Conservation (phyloP, 768 basidiomycete genomes). For the Naganishia friedmannii region DNA sequence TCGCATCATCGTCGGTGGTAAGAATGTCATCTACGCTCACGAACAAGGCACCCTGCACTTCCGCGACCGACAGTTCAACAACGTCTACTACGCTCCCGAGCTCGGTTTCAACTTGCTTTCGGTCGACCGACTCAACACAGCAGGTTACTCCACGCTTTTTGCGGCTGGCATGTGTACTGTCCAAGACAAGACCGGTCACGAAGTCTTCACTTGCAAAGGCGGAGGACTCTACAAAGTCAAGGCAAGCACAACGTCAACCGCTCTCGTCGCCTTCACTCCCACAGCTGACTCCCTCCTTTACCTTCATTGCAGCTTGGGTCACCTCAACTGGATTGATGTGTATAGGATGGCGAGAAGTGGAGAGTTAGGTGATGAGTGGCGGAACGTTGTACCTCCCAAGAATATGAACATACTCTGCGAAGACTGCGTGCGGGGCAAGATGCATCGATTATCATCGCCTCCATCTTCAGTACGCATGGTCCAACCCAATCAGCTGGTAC, state of each 20-base stretch:
- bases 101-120: conserved; percentile 21
- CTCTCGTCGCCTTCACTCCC: background rate
- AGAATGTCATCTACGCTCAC: background rate
- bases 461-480: too few relatives aligned
- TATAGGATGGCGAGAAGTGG: background rate
- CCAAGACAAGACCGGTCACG: background rate
- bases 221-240: conserved; percentile 2
- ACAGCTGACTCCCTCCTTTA: conserved; percentile 5
- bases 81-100: background rate
- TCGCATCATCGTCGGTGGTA: background rate
- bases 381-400: background rate
- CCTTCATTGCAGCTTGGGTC: background rate
- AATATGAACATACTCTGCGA: conserved; percentile 1
- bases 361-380: background rate
- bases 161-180: too few relatives aligned
- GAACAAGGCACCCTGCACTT: too few relatives aligned
- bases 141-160: background rate
- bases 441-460: background rate
- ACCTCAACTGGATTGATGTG: conserved; percentile 20
- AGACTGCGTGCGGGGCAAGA: conserved; percentile 2
- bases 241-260: conserved; percentile 3
- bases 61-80: background rate
- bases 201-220: background rate
- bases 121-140: too few relatives aligned
- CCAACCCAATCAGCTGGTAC: background rate